Evolutionary conservation across 2,329 filamentous ascomycete genomes (phyloP).

Genomic region (Stemphylium vesicarium): DNA sequence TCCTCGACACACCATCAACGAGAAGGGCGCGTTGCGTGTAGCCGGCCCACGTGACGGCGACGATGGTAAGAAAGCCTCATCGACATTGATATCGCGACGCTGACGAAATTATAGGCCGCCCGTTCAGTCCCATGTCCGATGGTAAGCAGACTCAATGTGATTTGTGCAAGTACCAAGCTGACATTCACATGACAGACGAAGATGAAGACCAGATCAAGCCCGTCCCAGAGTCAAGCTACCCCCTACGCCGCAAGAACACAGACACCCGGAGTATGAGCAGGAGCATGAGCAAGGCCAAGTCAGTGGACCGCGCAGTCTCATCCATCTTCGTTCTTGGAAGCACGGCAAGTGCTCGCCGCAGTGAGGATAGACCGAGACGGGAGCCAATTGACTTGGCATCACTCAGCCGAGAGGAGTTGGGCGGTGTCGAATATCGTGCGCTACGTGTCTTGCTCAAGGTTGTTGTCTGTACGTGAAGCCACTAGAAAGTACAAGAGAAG

Average conservation of each 20-base stretch:
- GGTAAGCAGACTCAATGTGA: background rate
- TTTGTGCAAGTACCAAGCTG: background rate
- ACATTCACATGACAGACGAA: background rate
- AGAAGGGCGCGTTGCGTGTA: constrained; percentile 7
- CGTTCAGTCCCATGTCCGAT: background rate
- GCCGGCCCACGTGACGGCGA: constrained; percentile 12
- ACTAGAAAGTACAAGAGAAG: constrained; percentile 38
- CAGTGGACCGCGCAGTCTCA: constrained; percentile 49
- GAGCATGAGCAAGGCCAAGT: constrained; percentile 40
- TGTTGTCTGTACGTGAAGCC: constrained; percentile 67
- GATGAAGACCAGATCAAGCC: constrained; percentile 16
- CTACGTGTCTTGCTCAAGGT: constrained; percentile 84
- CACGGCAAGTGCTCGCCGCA: constrained; percentile 67
- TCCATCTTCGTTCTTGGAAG: constrained; percentile 50
- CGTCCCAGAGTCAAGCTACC: constrained; percentile 2
- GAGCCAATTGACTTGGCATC: constrained; percentile 54
- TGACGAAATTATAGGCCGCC: background rate
- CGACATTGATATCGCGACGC: background rate
- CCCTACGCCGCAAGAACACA: constrained; percentile 11
- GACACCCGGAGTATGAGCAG: constrained; percentile 27
- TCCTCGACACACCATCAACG: background rate
- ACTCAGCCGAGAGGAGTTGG: constrained; percentile 74
- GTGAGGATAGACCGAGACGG: constrained; percentile 39
- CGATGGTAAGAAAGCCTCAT: background rate
- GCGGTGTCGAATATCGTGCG: constrained; percentile 94